phyloP scores from a whole-genome alignment of 352 stramenopile species.

The Globisporangium irregulare region DNA sequence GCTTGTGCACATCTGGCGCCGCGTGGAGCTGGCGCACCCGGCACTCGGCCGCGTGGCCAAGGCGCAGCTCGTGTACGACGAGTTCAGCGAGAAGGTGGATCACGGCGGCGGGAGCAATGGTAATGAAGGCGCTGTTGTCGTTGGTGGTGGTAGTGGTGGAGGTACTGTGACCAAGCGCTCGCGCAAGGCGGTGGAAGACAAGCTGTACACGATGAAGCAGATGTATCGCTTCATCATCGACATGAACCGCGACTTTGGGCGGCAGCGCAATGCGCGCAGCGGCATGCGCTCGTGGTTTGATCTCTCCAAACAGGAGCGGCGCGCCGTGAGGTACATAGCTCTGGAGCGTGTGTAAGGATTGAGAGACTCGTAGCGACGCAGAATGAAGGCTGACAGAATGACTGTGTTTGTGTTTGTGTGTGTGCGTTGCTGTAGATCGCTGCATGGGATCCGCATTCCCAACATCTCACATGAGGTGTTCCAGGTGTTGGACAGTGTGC shows the following conservation, averaged over 20 bases:
- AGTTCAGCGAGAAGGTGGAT: slow-evolving; percentile 42
- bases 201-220: slow-evolving; percentile 65
- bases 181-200: slow-evolving; percentile 63
- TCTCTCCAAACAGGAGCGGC: slow-evolving; percentile 50
- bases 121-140: not conserved
- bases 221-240: slow-evolving; percentile 74
- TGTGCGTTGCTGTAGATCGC: slow-evolving; percentile 16
- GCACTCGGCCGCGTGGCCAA: slow-evolving; percentile 35
- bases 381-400: not conserved
- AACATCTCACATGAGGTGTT: slow-evolving; percentile 62
- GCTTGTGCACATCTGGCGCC: slow-evolving; percentile 54
- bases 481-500: slow-evolving; percentile 47
- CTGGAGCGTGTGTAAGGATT: not conserved
- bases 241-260: slow-evolving; percentile 47
- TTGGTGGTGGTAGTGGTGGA: too few relatives aligned
- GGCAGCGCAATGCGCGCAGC: not conserved
- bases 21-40: slow-evolving; percentile 35
- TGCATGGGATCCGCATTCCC: slow-evolving; percentile 52
- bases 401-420: not conserved
- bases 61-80: slow-evolving; percentile 51
- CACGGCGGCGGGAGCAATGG: not conserved
- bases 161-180: slow-evolving; percentile 24
- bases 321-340: slow-evolving; percentile 32
- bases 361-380: not conserved
- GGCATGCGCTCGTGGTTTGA: slow-evolving; percentile 51